Evolutionary conservation across 345 rosid genomes (phyloP), one percentile per base, ranked within the genome.

Genomic region (Eucalyptus cloeziana): DNA sequence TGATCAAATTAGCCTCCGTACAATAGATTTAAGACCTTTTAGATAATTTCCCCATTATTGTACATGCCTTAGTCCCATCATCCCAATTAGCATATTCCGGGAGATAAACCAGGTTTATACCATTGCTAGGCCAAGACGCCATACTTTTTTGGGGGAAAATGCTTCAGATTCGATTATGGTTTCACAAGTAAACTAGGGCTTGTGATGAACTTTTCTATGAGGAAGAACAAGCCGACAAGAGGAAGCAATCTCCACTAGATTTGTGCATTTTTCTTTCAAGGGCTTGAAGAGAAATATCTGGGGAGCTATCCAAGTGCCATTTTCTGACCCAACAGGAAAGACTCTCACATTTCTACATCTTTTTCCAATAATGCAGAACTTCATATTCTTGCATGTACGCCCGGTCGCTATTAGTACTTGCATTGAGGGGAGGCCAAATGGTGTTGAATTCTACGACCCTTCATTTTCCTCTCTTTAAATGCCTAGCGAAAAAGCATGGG

Each of bases 231-330:
- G 83, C 47, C 83, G 27, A 40, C 10, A 64, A 64, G 76, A 64
- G 76, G 40, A n/a, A 64, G 76, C 76, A n/a, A 64, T 64, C 27
- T 21, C 47, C 47, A 11, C 47, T 19, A 76, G 45, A 76, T 19
- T 37, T 37, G 81, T 71, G 45, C 81, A 37, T 19, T 37, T 21
- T 76, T 19, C 45, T 76, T 76, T 76, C 83, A 40, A 76, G 83
- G 83, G 83, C 83, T 22, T 6, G 83, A 37, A 71, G 45, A 71
- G 8, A 71, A 37, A 40, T 40, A 76, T 76, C 83, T 76, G 83
- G 47, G 83, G 69, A 64, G 88, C 88, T 69, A 67, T 87, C 88
- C 83, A n/a, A 64, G 27, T 47, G 44, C 88, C 88, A 71, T 87
- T 87, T 87, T 54, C 49, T 49, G 88, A 87, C 80, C 45, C 25